A percentile compares a stretch with the other conserved stretches of the same genome.
Evolutionary conservation across 805 yeast species (phyloP).

Genomic region (Kockiozyma suomiensis): DNA sequence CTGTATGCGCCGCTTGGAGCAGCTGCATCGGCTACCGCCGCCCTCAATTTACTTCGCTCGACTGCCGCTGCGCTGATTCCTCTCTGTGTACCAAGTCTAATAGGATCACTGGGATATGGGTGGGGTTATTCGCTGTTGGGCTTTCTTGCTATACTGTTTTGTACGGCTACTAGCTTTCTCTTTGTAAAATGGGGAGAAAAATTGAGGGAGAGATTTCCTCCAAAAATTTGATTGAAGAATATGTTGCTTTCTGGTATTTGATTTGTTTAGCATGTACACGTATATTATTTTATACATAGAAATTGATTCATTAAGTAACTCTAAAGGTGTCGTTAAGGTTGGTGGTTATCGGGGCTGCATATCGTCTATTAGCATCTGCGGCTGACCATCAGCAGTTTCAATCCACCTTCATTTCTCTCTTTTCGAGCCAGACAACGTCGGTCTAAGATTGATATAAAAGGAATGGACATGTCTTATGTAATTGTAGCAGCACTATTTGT

Average conservation of each 20-base stretch:
- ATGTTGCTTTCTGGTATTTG: neutral
- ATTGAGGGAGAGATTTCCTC: conserved; percentile 25
- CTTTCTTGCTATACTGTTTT: conserved; percentile 21
- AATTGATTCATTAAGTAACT: too few relatives aligned
- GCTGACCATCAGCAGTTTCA: too few relatives aligned
- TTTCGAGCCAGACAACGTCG: neutral
- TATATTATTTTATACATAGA: too few relatives aligned
- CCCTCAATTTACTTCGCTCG: conserved; percentile 28
- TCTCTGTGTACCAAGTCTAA: conserved; percentile 23
- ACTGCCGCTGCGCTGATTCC: conserved; percentile 33
- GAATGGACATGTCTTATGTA: neutral
- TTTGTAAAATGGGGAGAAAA: conserved; percentile 24
- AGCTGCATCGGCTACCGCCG: conserved; percentile 33
- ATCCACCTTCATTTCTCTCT: too few relatives aligned
- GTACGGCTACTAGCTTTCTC: conserved; percentile 19
- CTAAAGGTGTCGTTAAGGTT: too few relatives aligned
- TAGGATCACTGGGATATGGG: conserved; percentile 22
- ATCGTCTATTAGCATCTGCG: too few relatives aligned
- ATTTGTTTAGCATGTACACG: neutral
- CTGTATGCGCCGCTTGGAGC: conserved; percentile 28
- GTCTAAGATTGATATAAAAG: too few relatives aligned
- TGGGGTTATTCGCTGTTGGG: conserved; percentile 33
- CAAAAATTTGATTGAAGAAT: conserved; percentile 1
- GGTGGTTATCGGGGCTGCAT: too few relatives aligned
- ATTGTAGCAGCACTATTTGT: neutral